A percentile compares a stretch with the other conserved stretches of the same genome.
Conservation (phyloP, 192 early-diverging fungal genomes). For the Kappamyces sp. region DNA sequence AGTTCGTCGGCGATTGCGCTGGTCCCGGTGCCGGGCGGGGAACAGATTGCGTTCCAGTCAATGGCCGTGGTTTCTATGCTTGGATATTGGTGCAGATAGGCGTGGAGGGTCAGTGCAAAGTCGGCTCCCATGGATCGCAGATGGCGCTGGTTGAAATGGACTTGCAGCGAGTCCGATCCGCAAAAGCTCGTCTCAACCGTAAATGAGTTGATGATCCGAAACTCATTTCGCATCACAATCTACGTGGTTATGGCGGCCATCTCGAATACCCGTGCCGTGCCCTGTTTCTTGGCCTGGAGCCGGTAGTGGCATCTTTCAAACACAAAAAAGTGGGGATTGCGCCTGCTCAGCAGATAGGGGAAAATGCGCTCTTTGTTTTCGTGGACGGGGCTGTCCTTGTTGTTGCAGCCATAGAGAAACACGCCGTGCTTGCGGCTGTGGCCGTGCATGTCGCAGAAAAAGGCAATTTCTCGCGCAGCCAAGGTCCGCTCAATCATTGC, state of each 20-base stretch:
- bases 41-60: not conserved
- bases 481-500: slow-evolving; percentile 21
- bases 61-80: not conserved
- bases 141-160: slow-evolving; percentile 23
- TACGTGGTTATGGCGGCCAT: not conserved
- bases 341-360: slow-evolving; percentile 25
- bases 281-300: slow-evolving; percentile 30
- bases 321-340: slow-evolving; percentile 20
- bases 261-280: slow-evolving; percentile 27
- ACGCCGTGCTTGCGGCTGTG: slow-evolving; percentile 41
- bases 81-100: slow-evolving; percentile 19
- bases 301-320: slow-evolving; percentile 35
- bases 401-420: slow-evolving; percentile 44
- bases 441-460: slow-evolving; percentile 45
- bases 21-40: not conserved
- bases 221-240: slow-evolving; percentile 14
- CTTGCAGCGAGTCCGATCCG: slow-evolving; percentile 23
- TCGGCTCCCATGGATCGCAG: slow-evolving; percentile 27
- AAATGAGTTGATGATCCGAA: slow-evolving; percentile 33
- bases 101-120: slow-evolving; percentile 21
- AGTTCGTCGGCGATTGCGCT: slow-evolving; percentile 8
- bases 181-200: slow-evolving; percentile 38
- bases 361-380: slow-evolving; percentile 30
- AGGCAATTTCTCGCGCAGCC: slow-evolving; percentile 15
- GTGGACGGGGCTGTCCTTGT: slow-evolving; percentile 15